Evolutionary conservation across 108 stramenopile genomes (phyloP), one percentile per base, ranked within the genome.

Genomic region (Pseudonitzschia delicatissima): DNA sequence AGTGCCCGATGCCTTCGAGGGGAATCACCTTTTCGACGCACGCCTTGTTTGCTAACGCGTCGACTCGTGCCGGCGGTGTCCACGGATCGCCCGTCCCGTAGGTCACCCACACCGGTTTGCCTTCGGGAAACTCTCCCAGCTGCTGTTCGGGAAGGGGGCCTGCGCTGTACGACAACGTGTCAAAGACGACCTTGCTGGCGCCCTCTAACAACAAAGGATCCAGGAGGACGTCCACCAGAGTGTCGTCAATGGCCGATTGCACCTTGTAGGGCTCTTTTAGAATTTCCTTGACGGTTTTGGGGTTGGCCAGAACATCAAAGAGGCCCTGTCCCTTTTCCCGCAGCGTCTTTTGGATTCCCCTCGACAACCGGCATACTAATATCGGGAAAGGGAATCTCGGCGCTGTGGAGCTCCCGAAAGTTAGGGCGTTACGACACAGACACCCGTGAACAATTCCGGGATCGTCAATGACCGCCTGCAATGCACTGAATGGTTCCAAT

Each of bases 91-190:
- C 70, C 47, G 77, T 89, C 3, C 97, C 97, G 73, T 95, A 97
- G 39, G 85, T 82, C 8, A 92, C 77, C 90, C 89, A 93, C 20
- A 93, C 88, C 2, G 89, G 87, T 27, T 76, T 76, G 5, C 45
- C 15, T 3, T 15, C 45, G 3, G 4, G n/a, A 6, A 45, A 18
- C 45, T 4, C 17, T 3, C 32, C 32, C 13, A 98, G 73, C 49
- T 96, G 94, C 57, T 95, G 92, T 68, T 98, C 97, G 12, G 96
- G 96, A 35, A 98, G 66, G n/a, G 97, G 97, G 13, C 97, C 97
- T 0, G 94, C 95, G 37, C 83, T 85, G 75, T 98, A 98, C 2
- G 79, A 81, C 44, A 98, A 68, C 12, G 94, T 93, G 60, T 98
- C 97, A 60, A 98, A 93, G 7, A 98, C 95, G 2, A 98, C 94